A percentile compares a stretch with the other conserved stretches of the same genome.
phyloP scores from a whole-genome alignment of 1,139 yeast genomes.

The Torulaspora globosa region DNA sequence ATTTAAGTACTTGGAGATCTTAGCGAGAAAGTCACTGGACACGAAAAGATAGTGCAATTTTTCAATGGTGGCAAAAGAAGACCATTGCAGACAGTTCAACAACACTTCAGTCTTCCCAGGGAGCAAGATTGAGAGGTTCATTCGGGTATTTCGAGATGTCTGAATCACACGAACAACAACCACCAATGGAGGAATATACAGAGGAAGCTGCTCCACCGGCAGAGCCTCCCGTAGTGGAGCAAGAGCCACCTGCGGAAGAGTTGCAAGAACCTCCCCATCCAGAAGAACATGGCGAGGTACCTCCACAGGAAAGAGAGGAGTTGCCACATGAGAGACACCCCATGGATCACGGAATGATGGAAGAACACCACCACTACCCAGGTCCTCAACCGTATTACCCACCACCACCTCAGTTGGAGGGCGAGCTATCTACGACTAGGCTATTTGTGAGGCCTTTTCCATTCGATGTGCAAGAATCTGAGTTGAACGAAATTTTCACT shows the following conservation, averaged over 20 bases:
- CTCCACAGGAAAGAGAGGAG: constrained; percentile 18
- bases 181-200: constrained; percentile 13
- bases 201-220: constrained; percentile 12
- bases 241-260: constrained; percentile 9
- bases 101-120: background rate
- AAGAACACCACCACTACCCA: constrained; percentile 18
- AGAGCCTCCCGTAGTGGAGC: constrained; percentile 6
- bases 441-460: constrained; percentile 53
- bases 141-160: constrained; percentile 14
- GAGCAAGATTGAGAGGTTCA: background rate
- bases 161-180: constrained; percentile 22
- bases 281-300: constrained; percentile 14
- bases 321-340: constrained; percentile 22
- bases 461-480: constrained; percentile 48
- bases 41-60: constrained; percentile 3
- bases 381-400: constrained; percentile 19
- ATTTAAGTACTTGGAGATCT: no score
- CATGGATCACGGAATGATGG: constrained; percentile 11
- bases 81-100: constrained; percentile 5
- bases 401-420: constrained; percentile 28
- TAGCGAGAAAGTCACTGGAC: background rate
- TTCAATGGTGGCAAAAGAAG: constrained; percentile 13
- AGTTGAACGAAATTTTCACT: constrained; percentile 62
- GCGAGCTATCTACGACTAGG: constrained; percentile 47
- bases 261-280: constrained; percentile 13